Percentiles rank a stretch among this genome's conserved stretches.
Conservation (phyloP, 2,329 filamentous ascomycete genomes). For the Diaporthe vexans region DNA sequence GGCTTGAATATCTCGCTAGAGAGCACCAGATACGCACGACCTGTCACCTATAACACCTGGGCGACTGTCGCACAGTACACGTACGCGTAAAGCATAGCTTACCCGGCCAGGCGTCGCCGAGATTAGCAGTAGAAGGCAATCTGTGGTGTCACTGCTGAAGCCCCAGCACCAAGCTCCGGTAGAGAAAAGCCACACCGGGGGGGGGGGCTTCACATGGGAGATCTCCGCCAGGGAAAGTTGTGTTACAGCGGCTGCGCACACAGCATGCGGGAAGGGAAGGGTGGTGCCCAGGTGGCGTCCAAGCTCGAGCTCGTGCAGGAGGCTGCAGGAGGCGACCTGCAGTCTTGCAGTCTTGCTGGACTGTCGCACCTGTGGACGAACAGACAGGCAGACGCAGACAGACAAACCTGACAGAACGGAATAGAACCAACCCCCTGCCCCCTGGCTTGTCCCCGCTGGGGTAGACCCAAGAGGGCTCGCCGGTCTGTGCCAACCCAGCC, state of each 20-base stretch:
- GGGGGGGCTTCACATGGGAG: not conserved
- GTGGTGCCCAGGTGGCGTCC: not conserved
- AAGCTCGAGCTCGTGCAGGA: slow-evolving; percentile 24
- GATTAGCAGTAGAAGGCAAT: not conserved
- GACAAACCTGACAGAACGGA: not conserved
- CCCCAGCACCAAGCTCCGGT: slow-evolving; percentile 11
- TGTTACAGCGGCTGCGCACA: not conserved
- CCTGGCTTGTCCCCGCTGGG: not conserved
- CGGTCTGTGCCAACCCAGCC: slow-evolving; percentile 29
- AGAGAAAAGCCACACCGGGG: slow-evolving; percentile 11
- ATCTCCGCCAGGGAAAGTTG: slow-evolving; percentile 8
- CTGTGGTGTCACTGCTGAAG: not conserved
- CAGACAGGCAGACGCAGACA: not conserved
- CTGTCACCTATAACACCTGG: not conserved
- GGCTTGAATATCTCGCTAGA: slow-evolving; percentile 10
- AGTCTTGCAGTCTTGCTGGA: slow-evolving; percentile 8
- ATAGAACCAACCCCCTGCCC: slow-evolving; percentile 1
- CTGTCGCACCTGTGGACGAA: slow-evolving; percentile 13
- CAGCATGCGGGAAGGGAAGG: too few species aligned
- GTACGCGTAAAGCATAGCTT: too few species aligned
- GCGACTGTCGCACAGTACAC: not conserved
- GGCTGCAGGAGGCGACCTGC: slow-evolving; percentile 26
- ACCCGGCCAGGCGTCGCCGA: not conserved
- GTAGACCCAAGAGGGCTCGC: slow-evolving; percentile 7
- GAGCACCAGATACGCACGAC: not conserved